phyloP scores from a whole-genome alignment of 2,329 filamentous ascomycete species.

The Neonectria punicea region DNA sequence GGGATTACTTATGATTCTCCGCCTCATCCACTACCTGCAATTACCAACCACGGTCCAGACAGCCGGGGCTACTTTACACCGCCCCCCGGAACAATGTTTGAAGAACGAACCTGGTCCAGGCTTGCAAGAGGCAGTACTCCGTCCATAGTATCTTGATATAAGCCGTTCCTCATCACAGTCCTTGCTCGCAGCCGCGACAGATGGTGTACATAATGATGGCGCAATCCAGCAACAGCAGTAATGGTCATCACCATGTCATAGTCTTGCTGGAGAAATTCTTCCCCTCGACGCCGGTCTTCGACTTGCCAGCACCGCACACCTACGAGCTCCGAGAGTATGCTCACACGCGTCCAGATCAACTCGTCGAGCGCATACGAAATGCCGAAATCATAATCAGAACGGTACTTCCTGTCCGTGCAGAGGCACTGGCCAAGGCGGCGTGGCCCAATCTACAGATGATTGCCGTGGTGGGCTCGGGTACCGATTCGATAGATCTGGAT shows the following conservation, averaged over 20 bases:
- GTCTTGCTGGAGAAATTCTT: constrained; percentile 7
- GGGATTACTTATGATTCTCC: neutral
- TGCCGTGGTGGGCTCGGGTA: constrained; percentile 2
- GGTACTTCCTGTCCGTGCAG: neutral
- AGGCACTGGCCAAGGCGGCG: neutral
- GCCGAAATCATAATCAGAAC: constrained; percentile 11
- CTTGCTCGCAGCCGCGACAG: neutral
- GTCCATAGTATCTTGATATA: neutral
- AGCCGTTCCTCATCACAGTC: neutral
- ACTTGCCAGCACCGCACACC: constrained; percentile 6
- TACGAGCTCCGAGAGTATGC: constrained; percentile 11
- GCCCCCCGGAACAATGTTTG: neutral
- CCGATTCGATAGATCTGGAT: constrained; percentile 8
- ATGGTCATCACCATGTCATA: constrained; percentile 6
- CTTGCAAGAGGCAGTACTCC: no score
- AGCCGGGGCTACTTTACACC: neutral
- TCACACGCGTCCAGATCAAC: neutral
- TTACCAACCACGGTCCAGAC: neutral
- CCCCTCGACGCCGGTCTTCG: constrained; percentile 3
- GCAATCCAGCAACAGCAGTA: no score
- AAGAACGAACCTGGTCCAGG: no score
- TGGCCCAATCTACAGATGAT: constrained; percentile 15
- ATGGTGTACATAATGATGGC: no score
- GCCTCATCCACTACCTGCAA: neutral
- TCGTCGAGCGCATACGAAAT: constrained; percentile 6